A percentile compares a stretch with the other conserved stretches of the same genome.
These are phyloP conservation scores for Wickerhamomyces canadensis DNA, from an alignment of 805 yeast species.

Conservation along the genomic window DNA sequence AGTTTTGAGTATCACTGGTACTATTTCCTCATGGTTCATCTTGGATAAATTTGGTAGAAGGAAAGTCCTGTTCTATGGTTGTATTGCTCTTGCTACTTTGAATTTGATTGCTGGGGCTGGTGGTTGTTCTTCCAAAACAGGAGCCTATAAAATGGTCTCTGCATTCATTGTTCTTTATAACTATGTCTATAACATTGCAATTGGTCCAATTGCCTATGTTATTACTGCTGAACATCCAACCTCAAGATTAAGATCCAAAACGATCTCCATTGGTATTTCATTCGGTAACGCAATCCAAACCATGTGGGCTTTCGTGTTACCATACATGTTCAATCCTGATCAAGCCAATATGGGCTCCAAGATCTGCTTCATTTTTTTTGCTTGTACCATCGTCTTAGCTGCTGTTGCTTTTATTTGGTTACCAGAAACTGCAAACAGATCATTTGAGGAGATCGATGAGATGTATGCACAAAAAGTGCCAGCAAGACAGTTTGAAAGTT, in stretches of 20 bases:
- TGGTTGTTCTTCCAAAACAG: slow-evolving; percentile 3
- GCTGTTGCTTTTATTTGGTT: slow-evolving; percentile 40
- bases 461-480: slow-evolving; percentile 33
- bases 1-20: slow-evolving; percentile 26
- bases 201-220: slow-evolving; percentile 34
- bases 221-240: slow-evolving; percentile 34
- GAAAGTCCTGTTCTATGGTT: slow-evolving; percentile 24
- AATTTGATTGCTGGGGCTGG: slow-evolving; percentile 25
- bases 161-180: slow-evolving; percentile 25
- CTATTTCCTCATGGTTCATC: slow-evolving; percentile 27
- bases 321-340: slow-evolving; percentile 40
- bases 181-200: slow-evolving; percentile 29
- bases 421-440: slow-evolving; percentile 50
- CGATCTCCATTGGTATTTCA: slow-evolving; percentile 28
- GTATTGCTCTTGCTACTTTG: slow-evolving; percentile 19
- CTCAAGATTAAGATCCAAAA: slow-evolving; percentile 32
- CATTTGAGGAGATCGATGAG: slow-evolving; percentile 51
- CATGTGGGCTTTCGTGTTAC: slow-evolving; percentile 32
- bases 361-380: slow-evolving; percentile 40
- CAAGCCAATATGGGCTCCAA: slow-evolving; percentile 37
- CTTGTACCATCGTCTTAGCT: slow-evolving; percentile 23
- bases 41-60: slow-evolving; percentile 28
- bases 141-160: slow-evolving; percentile 19
- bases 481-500: slow-evolving; percentile 24
- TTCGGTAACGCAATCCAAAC: slow-evolving; percentile 26